Conservation (phyloP, 345 rosid genomes). For the Murraya paniculata region DNA sequence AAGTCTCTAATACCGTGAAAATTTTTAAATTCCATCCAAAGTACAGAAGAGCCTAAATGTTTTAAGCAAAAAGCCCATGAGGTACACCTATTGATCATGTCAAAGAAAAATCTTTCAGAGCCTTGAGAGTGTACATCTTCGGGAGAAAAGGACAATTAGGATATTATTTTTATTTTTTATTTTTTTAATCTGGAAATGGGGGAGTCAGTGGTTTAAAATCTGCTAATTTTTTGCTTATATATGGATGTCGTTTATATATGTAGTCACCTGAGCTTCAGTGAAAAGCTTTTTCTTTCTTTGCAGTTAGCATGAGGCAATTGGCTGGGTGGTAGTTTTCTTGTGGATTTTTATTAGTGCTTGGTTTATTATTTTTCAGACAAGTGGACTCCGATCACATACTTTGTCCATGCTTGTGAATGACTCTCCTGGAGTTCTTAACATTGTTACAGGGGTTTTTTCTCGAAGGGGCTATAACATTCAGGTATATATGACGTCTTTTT, state of each 20-base stretch:
- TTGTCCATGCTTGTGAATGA: constrained; percentile 64
- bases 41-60: neutral
- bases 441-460: constrained; percentile 68
- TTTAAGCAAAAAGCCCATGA: neutral
- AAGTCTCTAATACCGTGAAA: neutral
- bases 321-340: neutral
- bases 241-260: neutral
- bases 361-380: constrained; percentile 41
- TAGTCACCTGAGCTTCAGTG: neutral
- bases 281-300: neutral
- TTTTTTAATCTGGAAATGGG: neutral
- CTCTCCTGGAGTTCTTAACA: constrained; percentile 64
- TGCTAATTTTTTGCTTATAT: neutral
- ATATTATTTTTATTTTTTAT: neutral
- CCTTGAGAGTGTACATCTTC: neutral
- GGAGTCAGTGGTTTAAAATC: neutral
- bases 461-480: constrained; percentile 77
- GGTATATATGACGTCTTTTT: constrained; percentile 27
- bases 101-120: neutral
- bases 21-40: neutral
- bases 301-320: neutral
- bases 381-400: constrained; percentile 63
- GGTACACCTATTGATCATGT: neutral
- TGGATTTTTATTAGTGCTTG: neutral
- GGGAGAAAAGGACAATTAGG: neutral